phyloP scores from a whole-genome alignment of 176 grass and related monocot genomes.

The Triticum timopheevii region DNA sequence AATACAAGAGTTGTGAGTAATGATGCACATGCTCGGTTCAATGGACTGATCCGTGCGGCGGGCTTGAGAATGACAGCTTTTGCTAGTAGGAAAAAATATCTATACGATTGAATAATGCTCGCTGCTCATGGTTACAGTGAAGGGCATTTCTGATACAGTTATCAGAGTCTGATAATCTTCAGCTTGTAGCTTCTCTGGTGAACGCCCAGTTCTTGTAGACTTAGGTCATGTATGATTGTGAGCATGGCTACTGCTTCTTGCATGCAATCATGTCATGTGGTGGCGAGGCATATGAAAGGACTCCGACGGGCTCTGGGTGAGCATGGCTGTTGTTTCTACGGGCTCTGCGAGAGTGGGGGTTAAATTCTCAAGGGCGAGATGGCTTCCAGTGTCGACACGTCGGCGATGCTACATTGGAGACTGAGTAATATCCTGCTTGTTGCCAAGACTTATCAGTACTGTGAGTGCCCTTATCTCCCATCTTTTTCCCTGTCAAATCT shows the following conservation, averaged over 20 bases:
- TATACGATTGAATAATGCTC: neutral
- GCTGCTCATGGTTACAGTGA: neutral
- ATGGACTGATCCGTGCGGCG: neutral
- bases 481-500: constrained; percentile 28
- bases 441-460: constrained; percentile 4
- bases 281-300: constrained; percentile 20
- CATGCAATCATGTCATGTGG: constrained; percentile 17
- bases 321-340: neutral
- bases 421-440: constrained; percentile 33
- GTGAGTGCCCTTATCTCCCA: neutral
- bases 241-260: neutral
- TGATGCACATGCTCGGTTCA: constrained; percentile 19
- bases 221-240: constrained; percentile 23
- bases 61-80: neutral
- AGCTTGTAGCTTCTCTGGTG: neutral
- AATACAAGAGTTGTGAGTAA: neutral
- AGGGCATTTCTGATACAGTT: neutral
- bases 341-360: constrained; percentile 11
- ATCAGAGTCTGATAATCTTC: neutral
- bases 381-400: constrained; percentile 18
- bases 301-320: neutral
- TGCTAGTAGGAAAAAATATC: neutral
- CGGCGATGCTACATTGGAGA: constrained; percentile 11
- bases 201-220: neutral
- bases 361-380: constrained; percentile 5